phyloP scores from a whole-genome alignment of 2,329 filamentous ascomycete genomes.

The Apiospora koreana region DNA sequence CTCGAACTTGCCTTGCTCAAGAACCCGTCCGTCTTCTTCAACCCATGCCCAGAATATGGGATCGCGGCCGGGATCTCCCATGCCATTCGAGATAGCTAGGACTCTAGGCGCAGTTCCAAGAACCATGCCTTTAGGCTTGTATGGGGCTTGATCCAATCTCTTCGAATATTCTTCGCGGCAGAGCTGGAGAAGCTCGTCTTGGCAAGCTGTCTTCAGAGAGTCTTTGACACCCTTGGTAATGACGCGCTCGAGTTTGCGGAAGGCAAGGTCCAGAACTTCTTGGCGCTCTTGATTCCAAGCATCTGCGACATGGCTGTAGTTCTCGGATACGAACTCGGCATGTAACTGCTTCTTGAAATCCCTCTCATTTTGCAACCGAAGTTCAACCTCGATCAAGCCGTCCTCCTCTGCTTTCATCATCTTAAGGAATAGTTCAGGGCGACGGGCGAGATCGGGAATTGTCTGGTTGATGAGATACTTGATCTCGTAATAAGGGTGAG shows the following conservation, averaged over 20 bases:
- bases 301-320: conserved; percentile 91
- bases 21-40: conserved; percentile 85
- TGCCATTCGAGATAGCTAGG: conserved; percentile 83
- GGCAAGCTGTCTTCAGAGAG: conserved; percentile 87
- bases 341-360: conserved; percentile 78
- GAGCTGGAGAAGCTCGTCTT: conserved; percentile 84
- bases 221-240: conserved; percentile 95
- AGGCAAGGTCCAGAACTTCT: conserved; percentile 79
- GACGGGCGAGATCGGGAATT: conserved; percentile 75
- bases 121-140: conserved; percentile 91
- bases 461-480: conserved; percentile 94
- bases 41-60: conserved; percentile 90
- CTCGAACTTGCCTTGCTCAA: conserved; percentile 85
- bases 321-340: conserved; percentile 87
- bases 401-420: conserved; percentile 98
- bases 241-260: conserved; percentile 78
- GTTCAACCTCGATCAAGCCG: conserved; percentile 82
- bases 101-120: conserved; percentile 87
- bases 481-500: conserved; percentile 96
- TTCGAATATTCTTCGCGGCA: conserved; percentile 88
- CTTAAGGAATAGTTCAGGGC: conserved; percentile 88
- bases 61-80: conserved; percentile 71
- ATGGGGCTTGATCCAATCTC: conserved; percentile 92
- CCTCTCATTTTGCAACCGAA: conserved; percentile 74
- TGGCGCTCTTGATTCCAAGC: conserved; percentile 90